These are phyloP conservation scores for Fraxinus americana DNA, from an alignment of 257 asterid species.

Conservation along the genomic window DNA sequence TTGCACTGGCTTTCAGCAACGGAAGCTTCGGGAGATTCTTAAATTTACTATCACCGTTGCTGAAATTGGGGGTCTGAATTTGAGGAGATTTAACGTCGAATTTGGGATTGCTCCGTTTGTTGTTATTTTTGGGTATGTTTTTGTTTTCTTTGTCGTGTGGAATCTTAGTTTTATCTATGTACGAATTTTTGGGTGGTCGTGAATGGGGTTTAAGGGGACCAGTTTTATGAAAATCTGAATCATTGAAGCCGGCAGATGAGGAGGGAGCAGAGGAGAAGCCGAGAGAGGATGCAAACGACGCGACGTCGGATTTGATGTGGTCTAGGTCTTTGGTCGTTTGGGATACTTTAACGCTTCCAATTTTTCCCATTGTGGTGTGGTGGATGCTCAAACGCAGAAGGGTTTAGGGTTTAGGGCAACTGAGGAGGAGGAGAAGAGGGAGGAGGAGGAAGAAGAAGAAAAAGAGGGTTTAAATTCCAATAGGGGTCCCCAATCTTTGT, in stretches of 20 bases:
- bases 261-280: constrained; percentile 85
- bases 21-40: constrained; percentile 77
- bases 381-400: neutral
- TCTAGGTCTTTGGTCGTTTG: constrained; percentile 40
- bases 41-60: constrained; percentile 35
- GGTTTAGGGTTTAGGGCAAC: neutral
- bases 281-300: constrained; percentile 83
- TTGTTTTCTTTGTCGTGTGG: neutral
- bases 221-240: constrained; percentile 80
- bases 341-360: constrained; percentile 44
- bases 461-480: neutral
- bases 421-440: neutral
- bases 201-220: constrained; percentile 45
- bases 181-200: neutral
- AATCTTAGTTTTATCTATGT: neutral
- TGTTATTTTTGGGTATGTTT: constrained; percentile 12
- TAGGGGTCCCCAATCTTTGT: neutral
- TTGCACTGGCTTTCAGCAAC: constrained; percentile 55
- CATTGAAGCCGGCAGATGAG: constrained; percentile 81
- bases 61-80: constrained; percentile 17
- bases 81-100: constrained; percentile 25
- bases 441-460: neutral
- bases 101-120: constrained; percentile 19
- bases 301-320: constrained; percentile 61
- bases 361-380: constrained; percentile 12